Base-by-base conservation (phyloP, 345 rosid genomes). In the Lepidium didymum region DNA sequence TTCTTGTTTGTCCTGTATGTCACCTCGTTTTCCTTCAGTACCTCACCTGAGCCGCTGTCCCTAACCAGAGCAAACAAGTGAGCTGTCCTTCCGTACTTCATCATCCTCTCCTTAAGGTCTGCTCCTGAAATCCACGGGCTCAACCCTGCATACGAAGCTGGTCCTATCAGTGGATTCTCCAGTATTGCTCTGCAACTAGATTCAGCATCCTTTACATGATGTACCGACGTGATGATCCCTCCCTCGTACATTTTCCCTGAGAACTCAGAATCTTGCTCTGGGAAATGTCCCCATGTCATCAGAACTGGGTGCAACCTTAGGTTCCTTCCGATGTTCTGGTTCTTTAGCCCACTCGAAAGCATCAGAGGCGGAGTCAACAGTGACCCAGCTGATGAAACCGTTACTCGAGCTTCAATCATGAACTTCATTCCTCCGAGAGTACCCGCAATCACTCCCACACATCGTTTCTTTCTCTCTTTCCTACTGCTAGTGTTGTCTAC, bases 231-330 rank as follows among this genome's bases (percentile, higher is more conserved):
- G 42, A 87, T 83, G 21, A 87, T 87, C 59, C 90, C 90, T 18
- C 93, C 93, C 38, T 84, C 87, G 11, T 72, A 78, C n/a, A 69
- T 44, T 69, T 79, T 83, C 12, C 85, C 82, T 0, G 54, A 41
- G 16, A 75, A 45, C n/a, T 79, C 75, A 15, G 79, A 69, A 41
- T 50, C 64, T 13, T 75, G 57, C 62, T 86, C 86, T 0, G 86
- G 89, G 33, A 86, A 84, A 77, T 84, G 81, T 54, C 95, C 95
- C 95, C 95, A 88, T 45, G 81, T 77, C 67, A 82, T 12, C 36
- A 88, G 61, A 44, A 73, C 81, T 1, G 95, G 95, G 51, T 88
- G 91, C 65, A 85, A 78, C 75, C 69, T 89, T 27, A 86, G 84
- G 62, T 83, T 84, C 70, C 70, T 79, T 36, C 95, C 95, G 6